These are phyloP conservation scores for Quercus variabilis DNA, from an alignment of 306 rosid genomes.

Conservation along the genomic window DNA sequence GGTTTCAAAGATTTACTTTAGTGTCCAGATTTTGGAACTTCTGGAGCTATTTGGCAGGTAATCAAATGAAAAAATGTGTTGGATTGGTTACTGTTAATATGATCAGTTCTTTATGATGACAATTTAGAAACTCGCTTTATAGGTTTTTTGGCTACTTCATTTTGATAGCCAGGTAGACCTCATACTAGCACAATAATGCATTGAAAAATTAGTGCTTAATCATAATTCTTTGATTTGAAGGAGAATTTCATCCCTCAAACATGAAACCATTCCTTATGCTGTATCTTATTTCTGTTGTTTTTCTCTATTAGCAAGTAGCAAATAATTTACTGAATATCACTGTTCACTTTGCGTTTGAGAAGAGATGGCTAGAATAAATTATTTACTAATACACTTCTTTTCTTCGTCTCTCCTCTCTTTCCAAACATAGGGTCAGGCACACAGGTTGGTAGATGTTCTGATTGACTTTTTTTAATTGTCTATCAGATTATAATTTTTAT, in stretches of 20 bases:
- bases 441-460: background rate
- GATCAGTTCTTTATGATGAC: background rate
- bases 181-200: background rate
- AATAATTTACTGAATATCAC: background rate
- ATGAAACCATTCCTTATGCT: background rate
- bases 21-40: background rate
- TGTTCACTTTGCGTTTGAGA: background rate
- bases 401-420: background rate
- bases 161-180: background rate
- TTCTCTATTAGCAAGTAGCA: background rate
- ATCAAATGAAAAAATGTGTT: background rate
- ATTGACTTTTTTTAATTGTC: background rate
- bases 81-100: background rate
- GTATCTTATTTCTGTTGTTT: background rate
- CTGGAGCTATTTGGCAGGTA: background rate
- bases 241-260: background rate
- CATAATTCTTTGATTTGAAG: background rate
- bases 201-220: background rate
- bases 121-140: background rate
- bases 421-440: background rate
- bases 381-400: no score
- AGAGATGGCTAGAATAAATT: background rate
- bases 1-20: background rate
- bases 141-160: background rate
- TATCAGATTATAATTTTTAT: background rate